Percentiles rank a stretch among this genome's conserved stretches.
Conservation (phyloP, 352 stramenopile genomes). For the Globisporangium yorkense region DNA sequence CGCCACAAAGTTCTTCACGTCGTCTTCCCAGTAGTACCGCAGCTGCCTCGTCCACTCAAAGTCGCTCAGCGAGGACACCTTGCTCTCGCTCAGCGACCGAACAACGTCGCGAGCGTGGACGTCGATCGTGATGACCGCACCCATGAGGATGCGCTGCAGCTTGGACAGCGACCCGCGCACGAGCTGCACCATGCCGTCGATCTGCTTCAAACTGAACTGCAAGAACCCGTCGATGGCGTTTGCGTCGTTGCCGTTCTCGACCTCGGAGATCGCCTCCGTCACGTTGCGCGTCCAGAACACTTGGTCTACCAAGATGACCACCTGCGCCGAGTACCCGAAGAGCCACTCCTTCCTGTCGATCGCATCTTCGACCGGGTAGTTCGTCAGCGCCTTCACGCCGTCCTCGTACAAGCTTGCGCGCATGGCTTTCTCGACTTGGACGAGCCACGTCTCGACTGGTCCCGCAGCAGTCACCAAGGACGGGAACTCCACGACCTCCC, state of each 20-base stretch:
- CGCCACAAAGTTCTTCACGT: constrained; percentile 83
- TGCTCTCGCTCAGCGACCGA: constrained; percentile 70
- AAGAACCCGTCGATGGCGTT: constrained; percentile 80
- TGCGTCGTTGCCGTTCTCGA: constrained; percentile 60
- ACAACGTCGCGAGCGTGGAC: constrained; percentile 90
- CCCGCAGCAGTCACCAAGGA: constrained; percentile 73
- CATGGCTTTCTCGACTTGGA: constrained; percentile 88
- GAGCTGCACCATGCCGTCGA: constrained; percentile 91
- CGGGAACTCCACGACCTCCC: constrained; percentile 80
- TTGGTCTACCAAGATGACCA: constrained; percentile 89
- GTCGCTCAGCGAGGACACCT: constrained; percentile 73
- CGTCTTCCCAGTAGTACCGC: constrained; percentile 86
- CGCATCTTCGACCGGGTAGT: constrained; percentile 84
- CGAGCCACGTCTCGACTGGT: constrained; percentile 84
- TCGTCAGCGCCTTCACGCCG: constrained; percentile 72
- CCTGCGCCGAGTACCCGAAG: constrained; percentile 82
- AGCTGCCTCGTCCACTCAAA: constrained; percentile 92
- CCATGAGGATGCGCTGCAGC: constrained; percentile 87
- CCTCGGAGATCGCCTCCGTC: constrained; percentile 66
- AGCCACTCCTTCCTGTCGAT: constrained; percentile 89
- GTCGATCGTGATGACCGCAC: constrained; percentile 89
- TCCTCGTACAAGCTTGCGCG: constrained; percentile 82
- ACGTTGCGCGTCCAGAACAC: constrained; percentile 90
- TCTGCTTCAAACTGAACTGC: constrained; percentile 88
- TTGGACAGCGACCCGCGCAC: constrained; percentile 81